Conservation (phyloP, 805 yeast genomes). For the Lachancea sp. region DNA sequence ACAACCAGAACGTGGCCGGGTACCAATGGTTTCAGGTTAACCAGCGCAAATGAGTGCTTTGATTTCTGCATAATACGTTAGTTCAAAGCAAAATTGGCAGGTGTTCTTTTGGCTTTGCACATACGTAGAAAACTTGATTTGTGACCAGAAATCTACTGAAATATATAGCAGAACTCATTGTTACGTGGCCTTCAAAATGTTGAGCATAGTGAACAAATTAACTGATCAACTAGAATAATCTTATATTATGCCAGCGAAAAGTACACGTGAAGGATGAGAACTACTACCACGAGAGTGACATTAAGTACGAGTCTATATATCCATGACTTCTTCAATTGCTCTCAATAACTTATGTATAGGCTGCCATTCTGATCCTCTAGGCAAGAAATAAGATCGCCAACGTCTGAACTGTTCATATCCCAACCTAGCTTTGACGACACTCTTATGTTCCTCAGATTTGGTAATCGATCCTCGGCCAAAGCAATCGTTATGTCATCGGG, state of each 20-base stretch:
- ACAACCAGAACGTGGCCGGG: slow-evolving; percentile 92
- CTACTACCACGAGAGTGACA: background rate
- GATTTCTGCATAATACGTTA: slow-evolving; percentile 39
- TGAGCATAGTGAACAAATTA: no score
- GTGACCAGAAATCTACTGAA: slow-evolving; percentile 33
- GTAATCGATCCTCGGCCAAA: slow-evolving; percentile 68
- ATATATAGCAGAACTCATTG: slow-evolving; percentile 17
- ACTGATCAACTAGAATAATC: background rate
- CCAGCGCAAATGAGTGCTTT: slow-evolving; percentile 70
- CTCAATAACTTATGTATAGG: slow-evolving; percentile 44
- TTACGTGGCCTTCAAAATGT: no score
- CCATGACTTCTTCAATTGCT: background rate
- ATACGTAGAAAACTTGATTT: slow-evolving; percentile 30
- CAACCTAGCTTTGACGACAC: slow-evolving; percentile 80
- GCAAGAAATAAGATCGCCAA: slow-evolving; percentile 56
- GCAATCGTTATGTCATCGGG: slow-evolving; percentile 89
- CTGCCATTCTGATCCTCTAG: slow-evolving; percentile 75
- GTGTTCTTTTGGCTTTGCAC: slow-evolving; percentile 6
- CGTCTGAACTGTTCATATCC: slow-evolving; percentile 60
- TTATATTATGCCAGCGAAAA: no score
- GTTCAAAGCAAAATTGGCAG: background rate
- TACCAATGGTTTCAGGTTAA: slow-evolving; percentile 84
- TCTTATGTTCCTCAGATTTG: slow-evolving; percentile 54
- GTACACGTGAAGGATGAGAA: background rate
- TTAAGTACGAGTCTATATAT: background rate